A percentile compares a stretch with the other conserved stretches of the same genome.
Evolutionary conservation across 306 rosid species (phyloP).

Genomic region (Vigna mungo): DNA sequence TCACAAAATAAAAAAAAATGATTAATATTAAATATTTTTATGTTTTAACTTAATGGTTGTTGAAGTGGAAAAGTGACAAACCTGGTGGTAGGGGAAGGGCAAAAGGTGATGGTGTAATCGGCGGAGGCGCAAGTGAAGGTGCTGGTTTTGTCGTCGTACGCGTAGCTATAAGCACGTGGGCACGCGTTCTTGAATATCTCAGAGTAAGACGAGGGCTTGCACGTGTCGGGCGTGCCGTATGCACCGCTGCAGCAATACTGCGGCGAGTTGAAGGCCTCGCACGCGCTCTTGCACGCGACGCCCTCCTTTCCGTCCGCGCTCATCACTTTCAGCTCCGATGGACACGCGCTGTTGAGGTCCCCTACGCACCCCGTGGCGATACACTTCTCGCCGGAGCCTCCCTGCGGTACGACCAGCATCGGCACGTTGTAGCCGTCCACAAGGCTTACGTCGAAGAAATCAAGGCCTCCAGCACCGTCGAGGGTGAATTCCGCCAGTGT

Average conservation of each 20-base stretch:
- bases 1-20: too few species aligned
- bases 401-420: slow-evolving; percentile 69
- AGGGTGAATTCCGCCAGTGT: slow-evolving; percentile 85
- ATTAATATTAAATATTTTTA: too few species aligned
- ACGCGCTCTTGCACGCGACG: slow-evolving; percentile 88
- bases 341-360: slow-evolving; percentile 79
- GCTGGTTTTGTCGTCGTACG: slow-evolving; percentile 80
- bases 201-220: slow-evolving; percentile 80
- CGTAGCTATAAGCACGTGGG: slow-evolving; percentile 91
- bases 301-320: slow-evolving; percentile 46
- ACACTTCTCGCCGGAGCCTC: slow-evolving; percentile 71
- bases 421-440: slow-evolving; percentile 92
- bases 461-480: slow-evolving; percentile 74
- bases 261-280: slow-evolving; percentile 71
- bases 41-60: too few species aligned
- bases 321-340: slow-evolving; percentile 70
- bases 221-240: slow-evolving; percentile 62
- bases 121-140: slow-evolving; percentile 82
- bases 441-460: slow-evolving; percentile 84
- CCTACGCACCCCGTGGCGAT: slow-evolving; percentile 65
- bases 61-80: slow-evolving; percentile 13
- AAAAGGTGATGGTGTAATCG: slow-evolving; percentile 75
- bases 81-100: slow-evolving; percentile 73
- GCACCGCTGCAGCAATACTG: slow-evolving; percentile 85
- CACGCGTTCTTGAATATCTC: slow-evolving; percentile 78